A percentile compares a stretch with the other conserved stretches of the same genome.
These are phyloP conservation scores for Debaryomyces nepalensis DNA, from an alignment of 1,139 yeast species.

Conservation along the genomic window DNA sequence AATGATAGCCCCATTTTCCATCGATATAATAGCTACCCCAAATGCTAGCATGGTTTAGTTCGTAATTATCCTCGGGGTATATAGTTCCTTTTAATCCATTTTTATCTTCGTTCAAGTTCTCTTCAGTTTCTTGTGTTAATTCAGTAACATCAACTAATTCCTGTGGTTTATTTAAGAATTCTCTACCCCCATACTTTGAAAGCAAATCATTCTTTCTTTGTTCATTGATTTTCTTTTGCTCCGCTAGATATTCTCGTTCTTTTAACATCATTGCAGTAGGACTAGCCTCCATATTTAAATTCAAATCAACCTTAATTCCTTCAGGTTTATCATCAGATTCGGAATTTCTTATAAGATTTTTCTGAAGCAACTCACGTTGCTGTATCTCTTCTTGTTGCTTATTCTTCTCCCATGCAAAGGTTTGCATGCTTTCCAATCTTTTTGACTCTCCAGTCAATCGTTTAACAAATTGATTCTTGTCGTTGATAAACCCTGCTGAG, in stretches of 20 bases:
- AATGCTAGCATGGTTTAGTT: slow-evolving; percentile 44
- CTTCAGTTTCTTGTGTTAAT: slow-evolving; percentile 1
- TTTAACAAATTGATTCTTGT: slow-evolving; percentile 57
- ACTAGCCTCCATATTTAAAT: slow-evolving; percentile 55
- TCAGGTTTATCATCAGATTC: slow-evolving; percentile 20
- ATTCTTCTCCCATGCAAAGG: slow-evolving; percentile 57
- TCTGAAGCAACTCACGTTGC: slow-evolving; percentile 20
- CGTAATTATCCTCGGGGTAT: slow-evolving; percentile 43
- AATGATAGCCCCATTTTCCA: slow-evolving; percentile 54
- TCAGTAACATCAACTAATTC: slow-evolving; percentile 10
- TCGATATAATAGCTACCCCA: slow-evolving; percentile 55
- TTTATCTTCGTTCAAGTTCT: slow-evolving; percentile 13
- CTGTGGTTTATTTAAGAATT: slow-evolving; percentile 7
- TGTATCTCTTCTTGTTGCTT: slow-evolving; percentile 23
- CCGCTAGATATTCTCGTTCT: slow-evolving; percentile 43
- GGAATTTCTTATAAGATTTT: slow-evolving; percentile 18
- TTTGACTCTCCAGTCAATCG: slow-evolving; percentile 56
- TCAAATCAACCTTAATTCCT: slow-evolving; percentile 42
- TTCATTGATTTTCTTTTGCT: slow-evolving; percentile 18
- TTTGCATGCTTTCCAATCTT: slow-evolving; percentile 51
- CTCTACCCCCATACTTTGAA: slow-evolving; percentile 38
- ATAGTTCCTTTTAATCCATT: slow-evolving; percentile 24
- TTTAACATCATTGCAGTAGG: slow-evolving; percentile 61
- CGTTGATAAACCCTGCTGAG: slow-evolving; percentile 52
- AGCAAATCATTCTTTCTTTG: slow-evolving; percentile 10